phyloP scores from a whole-genome alignment of 2,329 filamentous ascomycete species.

The Xylariomycetidae sp. region DNA sequence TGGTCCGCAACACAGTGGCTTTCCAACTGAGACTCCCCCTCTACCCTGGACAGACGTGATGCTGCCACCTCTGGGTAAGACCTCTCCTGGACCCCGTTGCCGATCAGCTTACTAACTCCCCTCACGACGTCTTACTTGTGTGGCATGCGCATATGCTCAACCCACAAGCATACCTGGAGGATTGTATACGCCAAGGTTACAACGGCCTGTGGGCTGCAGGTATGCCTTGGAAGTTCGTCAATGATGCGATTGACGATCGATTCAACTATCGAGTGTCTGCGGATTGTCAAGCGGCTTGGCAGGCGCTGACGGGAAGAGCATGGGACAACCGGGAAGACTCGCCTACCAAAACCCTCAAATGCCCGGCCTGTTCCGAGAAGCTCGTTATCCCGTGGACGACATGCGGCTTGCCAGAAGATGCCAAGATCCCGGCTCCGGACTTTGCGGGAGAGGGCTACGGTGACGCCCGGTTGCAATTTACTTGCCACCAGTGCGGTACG shows the following conservation, averaged over 20 bases:
- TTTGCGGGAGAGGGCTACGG: constrained; percentile 52
- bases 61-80: constrained; percentile 53
- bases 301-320: constrained; percentile 35
- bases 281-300: constrained; percentile 41
- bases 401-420: constrained; percentile 30
- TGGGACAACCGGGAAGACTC: constrained; percentile 58
- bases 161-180: constrained; percentile 66
- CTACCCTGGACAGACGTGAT: constrained; percentile 32
- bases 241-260: constrained; percentile 49
- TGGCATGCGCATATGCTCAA: constrained; percentile 78
- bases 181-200: constrained; percentile 55
- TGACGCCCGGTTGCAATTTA: constrained; percentile 45
- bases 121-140: constrained; percentile 66
- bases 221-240: constrained; percentile 60
- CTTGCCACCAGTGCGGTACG: constrained; percentile 46
- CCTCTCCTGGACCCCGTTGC: no score
- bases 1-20: no score
- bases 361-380: constrained; percentile 44
- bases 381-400: constrained; percentile 56
- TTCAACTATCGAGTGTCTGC: constrained; percentile 50
- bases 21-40: constrained; percentile 10
- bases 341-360: constrained; percentile 41
- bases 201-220: constrained; percentile 53
- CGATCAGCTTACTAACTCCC: constrained; percentile 19
- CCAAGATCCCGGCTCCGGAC: constrained; percentile 27